Percentiles rank a stretch among this genome's conserved stretches.
phyloP scores from a whole-genome alignment of 768 basidiomycete genomes.

The Fomitopsis pulvina region DNA sequence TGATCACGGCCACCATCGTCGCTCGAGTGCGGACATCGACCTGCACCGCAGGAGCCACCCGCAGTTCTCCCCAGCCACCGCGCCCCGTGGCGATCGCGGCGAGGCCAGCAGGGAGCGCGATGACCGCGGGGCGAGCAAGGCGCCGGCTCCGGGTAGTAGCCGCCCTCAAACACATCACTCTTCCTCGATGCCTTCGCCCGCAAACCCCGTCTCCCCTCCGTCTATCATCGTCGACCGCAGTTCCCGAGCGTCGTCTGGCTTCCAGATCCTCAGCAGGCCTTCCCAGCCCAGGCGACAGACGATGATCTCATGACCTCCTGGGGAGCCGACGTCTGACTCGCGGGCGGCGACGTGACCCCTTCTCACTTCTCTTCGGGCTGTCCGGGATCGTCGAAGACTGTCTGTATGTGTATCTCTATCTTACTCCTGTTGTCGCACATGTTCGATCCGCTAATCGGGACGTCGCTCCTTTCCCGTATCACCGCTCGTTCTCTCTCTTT shows the following conservation, averaged over 20 bases:
- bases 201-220: slow-evolving; percentile 13
- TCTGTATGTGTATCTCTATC: not conserved
- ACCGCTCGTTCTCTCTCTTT: not conserved
- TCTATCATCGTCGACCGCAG: slow-evolving; percentile 13
- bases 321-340: not conserved
- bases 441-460: not conserved
- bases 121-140: slow-evolving; percentile 4
- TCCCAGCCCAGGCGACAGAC: slow-evolving; percentile 19
- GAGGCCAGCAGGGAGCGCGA: slow-evolving; percentile 9
- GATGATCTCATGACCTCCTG: slow-evolving; percentile 17
- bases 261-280: slow-evolving; percentile 24
- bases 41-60: not conserved
- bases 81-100: slow-evolving; percentile 4
- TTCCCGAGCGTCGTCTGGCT: slow-evolving; percentile 13
- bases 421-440: not conserved
- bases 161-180: slow-evolving; percentile 9
- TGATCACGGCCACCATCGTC: slow-evolving; percentile 11
- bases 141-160: slow-evolving; percentile 3
- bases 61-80: not conserved
- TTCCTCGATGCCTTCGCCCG: slow-evolving; percentile 16
- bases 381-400: not conserved
- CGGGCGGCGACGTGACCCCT: not conserved
- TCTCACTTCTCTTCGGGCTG: not conserved
- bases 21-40: slow-evolving; percentile 11
- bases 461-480: slow-evolving; percentile 1